A percentile compares a stretch with the other conserved stretches of the same genome.
phyloP scores from a whole-genome alignment of 805 yeast species.

The Vanderwaltozyma verrucispora region DNA sequence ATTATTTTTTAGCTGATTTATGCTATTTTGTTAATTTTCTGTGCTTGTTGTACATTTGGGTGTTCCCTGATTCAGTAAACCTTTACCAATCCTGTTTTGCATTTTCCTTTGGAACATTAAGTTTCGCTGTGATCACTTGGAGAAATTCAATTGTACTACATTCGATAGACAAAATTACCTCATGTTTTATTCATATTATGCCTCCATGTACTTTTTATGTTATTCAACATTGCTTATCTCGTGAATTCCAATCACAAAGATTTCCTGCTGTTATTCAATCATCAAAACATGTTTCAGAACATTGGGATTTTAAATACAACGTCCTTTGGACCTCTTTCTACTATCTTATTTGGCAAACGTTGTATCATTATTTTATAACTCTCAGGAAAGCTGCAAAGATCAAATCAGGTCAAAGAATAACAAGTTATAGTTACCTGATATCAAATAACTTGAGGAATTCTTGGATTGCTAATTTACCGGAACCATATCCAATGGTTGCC shows the following conservation, averaged over 20 bases:
- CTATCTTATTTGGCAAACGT: conserved; percentile 82
- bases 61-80: conserved; percentile 60
- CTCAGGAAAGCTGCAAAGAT: conserved; percentile 69
- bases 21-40: conserved; percentile 83
- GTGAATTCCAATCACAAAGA: conserved; percentile 39
- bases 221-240: conserved; percentile 65
- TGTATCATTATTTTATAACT: conserved; percentile 88
- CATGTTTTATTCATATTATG: conserved; percentile 79
- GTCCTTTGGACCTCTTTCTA: conserved; percentile 69
- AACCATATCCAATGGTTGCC: conserved; percentile 76
- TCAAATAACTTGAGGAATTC: conserved; percentile 50
- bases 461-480: conserved; percentile 86
- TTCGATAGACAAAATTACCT: conserved; percentile 84
- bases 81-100: conserved; percentile 79
- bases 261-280: conserved; percentile 70
- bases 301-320: conserved; percentile 47
- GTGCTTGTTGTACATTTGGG: conserved; percentile 67
- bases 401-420: conserved; percentile 64
- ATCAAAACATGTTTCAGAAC: conserved; percentile 24
- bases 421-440: conserved; percentile 79
- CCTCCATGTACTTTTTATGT: conserved; percentile 87
- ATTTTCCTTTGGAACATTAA: conserved; percentile 75
- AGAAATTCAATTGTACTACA: conserved; percentile 87
- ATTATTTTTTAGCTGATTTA: conserved; percentile 82
- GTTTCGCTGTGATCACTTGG: conserved; percentile 95